A percentile compares a stretch with the other conserved stretches of the same genome.
These are phyloP conservation scores for Rhypophila decipiens DNA, from an alignment of 495 filamentous ascomycete genomes.

Conservation along the genomic window DNA sequence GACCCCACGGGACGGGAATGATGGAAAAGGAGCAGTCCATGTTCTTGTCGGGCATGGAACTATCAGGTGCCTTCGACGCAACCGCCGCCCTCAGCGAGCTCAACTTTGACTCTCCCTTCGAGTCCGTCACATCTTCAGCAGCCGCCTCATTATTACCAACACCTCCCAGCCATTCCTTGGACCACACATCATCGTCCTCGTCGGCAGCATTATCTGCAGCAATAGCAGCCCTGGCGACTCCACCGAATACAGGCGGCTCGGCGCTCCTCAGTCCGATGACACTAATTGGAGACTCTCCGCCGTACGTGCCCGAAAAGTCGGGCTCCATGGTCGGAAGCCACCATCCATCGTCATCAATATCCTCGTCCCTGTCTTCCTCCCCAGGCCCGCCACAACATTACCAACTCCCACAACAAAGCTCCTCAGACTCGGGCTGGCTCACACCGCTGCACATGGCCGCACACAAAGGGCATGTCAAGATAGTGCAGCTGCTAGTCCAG, in stretches of 20 bases:
- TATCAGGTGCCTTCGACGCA: too few relatives aligned
- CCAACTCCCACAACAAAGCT: too few relatives aligned
- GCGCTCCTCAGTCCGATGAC: too few relatives aligned
- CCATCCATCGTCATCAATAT: neutral
- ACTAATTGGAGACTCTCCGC: too few relatives aligned
- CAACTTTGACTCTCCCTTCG: neutral
- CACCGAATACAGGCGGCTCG: too few relatives aligned
- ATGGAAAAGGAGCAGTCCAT: neutral
- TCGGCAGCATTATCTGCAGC: neutral
- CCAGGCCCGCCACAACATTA: neutral
- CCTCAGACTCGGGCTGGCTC: slow-evolving; percentile 13
- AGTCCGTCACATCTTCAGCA: neutral
- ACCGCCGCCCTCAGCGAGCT: neutral
- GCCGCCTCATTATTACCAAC: neutral
- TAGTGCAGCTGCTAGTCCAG: slow-evolving; percentile 14
- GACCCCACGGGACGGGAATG: neutral
- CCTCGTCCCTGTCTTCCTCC: neutral
- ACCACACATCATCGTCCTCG: too few relatives aligned
- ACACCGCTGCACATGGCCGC: slow-evolving; percentile 23
- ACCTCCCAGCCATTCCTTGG: too few relatives aligned
- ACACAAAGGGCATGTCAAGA: slow-evolving; percentile 14
- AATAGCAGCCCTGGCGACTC: neutral
- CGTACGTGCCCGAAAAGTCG: too few relatives aligned
- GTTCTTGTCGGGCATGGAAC: neutral
- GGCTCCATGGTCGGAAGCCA: neutral